Evolutionary conservation across 148 eudicot species (phyloP).

Genomic region (Fagopyrum tataricum): DNA sequence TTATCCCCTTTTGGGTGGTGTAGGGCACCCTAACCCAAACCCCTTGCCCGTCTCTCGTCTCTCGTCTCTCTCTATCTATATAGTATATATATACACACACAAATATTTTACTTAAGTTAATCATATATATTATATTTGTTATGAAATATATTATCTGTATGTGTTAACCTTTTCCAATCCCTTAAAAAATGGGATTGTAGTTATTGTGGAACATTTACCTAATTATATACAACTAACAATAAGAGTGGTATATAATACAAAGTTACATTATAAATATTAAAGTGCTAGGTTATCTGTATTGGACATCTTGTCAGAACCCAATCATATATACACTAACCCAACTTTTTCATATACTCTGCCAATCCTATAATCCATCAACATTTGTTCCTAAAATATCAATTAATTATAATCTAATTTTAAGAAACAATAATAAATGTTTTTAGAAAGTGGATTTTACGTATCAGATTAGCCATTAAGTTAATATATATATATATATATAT

Average conservation of each 20-base stretch:
- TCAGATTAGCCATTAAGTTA: not conserved
- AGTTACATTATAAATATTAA: not conserved
- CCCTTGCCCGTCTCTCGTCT: too few relatives aligned
- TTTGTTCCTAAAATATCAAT: not conserved
- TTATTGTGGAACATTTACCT: not conserved
- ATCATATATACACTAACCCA: constrained; percentile 1
- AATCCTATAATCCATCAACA: not conserved
- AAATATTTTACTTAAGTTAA: not conserved
- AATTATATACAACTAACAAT: not conserved
- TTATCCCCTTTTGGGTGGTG: constrained; percentile 6
- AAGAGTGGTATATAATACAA: not conserved
- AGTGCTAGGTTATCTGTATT: constrained; percentile 5
- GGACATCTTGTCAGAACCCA: constrained; percentile 8
- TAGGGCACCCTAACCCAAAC: not conserved
- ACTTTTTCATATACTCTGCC: not conserved
- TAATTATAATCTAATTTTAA: not conserved
- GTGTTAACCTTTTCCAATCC: too few relatives aligned
- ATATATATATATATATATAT: too few relatives aligned
- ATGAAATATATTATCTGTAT: too few relatives aligned
- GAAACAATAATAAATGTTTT: not conserved
- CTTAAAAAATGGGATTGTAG: not conserved
- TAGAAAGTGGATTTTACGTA: not conserved
- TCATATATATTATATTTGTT: too few relatives aligned
- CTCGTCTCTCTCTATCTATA: too few relatives aligned
- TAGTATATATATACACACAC: not conserved